Base-by-base conservation (phyloP, 371 early-diverging fungal species). In the Mucor circinelloides region DNA sequence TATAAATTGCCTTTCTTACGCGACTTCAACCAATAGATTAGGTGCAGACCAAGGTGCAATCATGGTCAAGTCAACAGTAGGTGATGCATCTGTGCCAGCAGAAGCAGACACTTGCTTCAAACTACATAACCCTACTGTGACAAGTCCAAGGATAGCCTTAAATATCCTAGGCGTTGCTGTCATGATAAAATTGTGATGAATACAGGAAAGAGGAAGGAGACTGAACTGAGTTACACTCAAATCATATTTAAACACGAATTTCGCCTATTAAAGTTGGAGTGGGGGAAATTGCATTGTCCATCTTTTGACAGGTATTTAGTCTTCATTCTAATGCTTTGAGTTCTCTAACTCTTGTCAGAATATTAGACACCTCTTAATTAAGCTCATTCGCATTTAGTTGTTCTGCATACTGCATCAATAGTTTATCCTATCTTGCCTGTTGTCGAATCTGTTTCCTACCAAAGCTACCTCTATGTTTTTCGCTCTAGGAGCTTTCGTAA, bases 31-130 rank as follows among this genome's bases (percentile, higher is more conserved):
- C 1, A 85, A 44, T 25, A 87, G 70, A 63, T 85, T 74, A 19
- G 90, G 83, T 19, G 87, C 81, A 17, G 70, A 59, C 90, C 90
- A 90, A 31, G 88, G 81, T 2, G 90, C 78, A 40, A 81, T 75
- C 21, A 90, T 69, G 15, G 81, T 79, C 9, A 79, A 72, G 48
- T 85, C 81, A 40, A 90, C 85, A 31, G 88, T 81, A 4, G 89
- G 87, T 25, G 50, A 50, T 25, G 25, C n/a, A 21, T 50, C 50
- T 50, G 36, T 36, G 13, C 36, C 36, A 36, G 36, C 36, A 6
- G 87, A 57, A 0, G 59, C 60, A 28, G 69, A 63, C 9, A 30
- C 54, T 12, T 34, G 19, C 31, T 23, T 30, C 2, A 58, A 4
- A 21, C 17, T 40, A 42, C 32, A 50, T 19, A 57, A 32, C 6